phyloP scores from a whole-genome alignment of 2,329 filamentous ascomycete genomes.

The Aspergillus niger region DNA sequence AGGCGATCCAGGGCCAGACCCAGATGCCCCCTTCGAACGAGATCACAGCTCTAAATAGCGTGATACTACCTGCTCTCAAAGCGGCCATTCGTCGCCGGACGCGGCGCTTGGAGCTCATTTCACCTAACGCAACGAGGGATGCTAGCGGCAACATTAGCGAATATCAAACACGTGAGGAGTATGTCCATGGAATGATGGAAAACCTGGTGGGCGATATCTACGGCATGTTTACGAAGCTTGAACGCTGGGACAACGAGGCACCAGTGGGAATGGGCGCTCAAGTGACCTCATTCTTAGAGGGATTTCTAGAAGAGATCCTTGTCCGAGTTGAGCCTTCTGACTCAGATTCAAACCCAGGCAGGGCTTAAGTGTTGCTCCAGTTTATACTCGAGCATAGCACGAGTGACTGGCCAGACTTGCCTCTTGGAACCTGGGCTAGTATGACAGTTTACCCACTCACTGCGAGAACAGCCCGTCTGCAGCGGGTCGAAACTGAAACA shows the following conservation, averaged over 20 bases:
- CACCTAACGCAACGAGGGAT: conserved; percentile 46
- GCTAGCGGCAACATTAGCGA: conserved; percentile 53
- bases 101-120: conserved; percentile 54
- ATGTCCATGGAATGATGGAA: conserved; percentile 80
- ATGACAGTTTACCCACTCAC: not conserved
- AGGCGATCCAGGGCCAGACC: conserved; percentile 16
- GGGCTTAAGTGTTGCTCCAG: not conserved
- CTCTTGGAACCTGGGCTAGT: not conserved
- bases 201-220: conserved; percentile 80
- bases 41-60: conserved; percentile 82
- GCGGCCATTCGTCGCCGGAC: conserved; percentile 80
- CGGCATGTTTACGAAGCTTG: conserved; percentile 84
- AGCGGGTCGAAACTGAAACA: not conserved
- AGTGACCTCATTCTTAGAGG: conserved; percentile 85
- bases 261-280: conserved; percentile 93
- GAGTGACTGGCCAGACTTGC: not conserved
- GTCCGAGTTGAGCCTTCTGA: conserved; percentile 81
- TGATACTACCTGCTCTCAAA: conserved; percentile 90
- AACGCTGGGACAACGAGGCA: conserved; percentile 80
- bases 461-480: not conserved
- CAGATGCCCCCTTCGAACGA: conserved; percentile 52
- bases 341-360: conserved; percentile 14
- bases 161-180: conserved; percentile 65
- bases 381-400: not conserved
- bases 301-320: conserved; percentile 88